Evolutionary conservation across 208 protist species (phyloP), one percentile per base, ranked within the genome.

Genomic region (Blechomonas ayalai): DNA sequence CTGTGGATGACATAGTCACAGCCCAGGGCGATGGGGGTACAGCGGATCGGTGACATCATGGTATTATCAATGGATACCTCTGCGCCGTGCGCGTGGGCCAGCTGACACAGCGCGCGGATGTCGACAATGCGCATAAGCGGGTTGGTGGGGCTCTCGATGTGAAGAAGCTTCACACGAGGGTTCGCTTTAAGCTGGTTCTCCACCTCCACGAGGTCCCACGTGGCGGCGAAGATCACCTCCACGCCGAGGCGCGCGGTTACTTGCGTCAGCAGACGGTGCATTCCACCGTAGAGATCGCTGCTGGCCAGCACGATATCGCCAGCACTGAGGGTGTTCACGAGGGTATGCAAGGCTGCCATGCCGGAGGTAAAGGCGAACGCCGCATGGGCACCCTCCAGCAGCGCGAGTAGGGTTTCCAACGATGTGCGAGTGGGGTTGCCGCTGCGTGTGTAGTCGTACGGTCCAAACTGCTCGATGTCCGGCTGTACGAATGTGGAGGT

Each of bases 101-200:
- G 54, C 29, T 89, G 71, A 19, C 80, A 78, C 22, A 95, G 43
- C 19, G 50, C 72, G 39, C 50, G 52, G 54, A 98, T 92, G 50
- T 98, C 89, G 5, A 73, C 72, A 12, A 98, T 63, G 5, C 83
- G 90, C 52, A 97, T 82, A 3, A 92, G 85, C 34, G 95, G 95
- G 63, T 98, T 98, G 9, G 93, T 96, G 26, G 95, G 95, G 33
- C 91, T 95, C 69, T 98, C 95, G 18, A 97, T 49, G 72, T 94
- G 97, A 9, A 98, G 62, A 28, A 97, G 59, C 72, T 95, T 87
- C 16, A 74, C 57, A 2, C 46, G 18, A 5, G 59, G 43, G 38
- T 63, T 49, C n/a, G 66, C 25, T 32, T 61, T 66, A 29, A 85
- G 59, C 31, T 57, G 59, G 10, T 29, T 49, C 51, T 68, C 51